Conservation (phyloP, 176 grass and related monocot genomes). For the Oryza punctata region DNA sequence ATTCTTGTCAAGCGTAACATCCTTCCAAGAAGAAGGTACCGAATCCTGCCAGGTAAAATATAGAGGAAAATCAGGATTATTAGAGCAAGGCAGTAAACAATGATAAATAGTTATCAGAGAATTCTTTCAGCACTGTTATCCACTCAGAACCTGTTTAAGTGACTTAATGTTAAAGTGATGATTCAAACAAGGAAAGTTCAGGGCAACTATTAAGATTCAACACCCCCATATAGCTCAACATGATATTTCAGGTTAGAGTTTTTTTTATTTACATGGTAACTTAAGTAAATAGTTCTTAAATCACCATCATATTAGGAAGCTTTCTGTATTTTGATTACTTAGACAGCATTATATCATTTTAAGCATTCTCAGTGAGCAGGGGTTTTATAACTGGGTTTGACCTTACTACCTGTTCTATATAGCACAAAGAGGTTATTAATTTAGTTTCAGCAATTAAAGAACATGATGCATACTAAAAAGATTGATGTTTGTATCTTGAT, state of each 20-base stretch:
- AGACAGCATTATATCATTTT: not conserved
- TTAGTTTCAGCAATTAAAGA: constrained; percentile 18
- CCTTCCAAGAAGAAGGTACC: constrained; percentile 95
- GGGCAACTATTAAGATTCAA: constrained; percentile 17
- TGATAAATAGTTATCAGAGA: not conserved
- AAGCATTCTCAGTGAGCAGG: not conserved
- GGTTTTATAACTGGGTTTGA: not conserved
- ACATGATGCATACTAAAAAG: constrained; percentile 15
- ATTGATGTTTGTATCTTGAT: not conserved
- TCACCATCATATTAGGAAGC: constrained; percentile 18
- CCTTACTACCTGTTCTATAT: not conserved
- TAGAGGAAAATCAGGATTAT: constrained; percentile 20
- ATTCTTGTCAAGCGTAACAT: constrained; percentile 92
- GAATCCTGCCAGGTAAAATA: constrained; percentile 71
- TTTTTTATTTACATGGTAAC: not conserved
- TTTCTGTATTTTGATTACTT: constrained; percentile 1
- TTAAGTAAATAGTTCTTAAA: not conserved
- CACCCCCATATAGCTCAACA: constrained; percentile 16
- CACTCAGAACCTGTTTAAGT: not conserved
- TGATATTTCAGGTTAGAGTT: not conserved
- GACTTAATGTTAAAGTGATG: constrained; percentile 8
- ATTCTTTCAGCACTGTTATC: not conserved
- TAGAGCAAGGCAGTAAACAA: constrained; percentile 10
- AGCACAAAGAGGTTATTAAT: constrained; percentile 1
- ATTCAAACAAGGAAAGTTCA: not conserved